Evolutionary conservation across 345 rosid species (phyloP).

Genomic region (Citrus glauca): DNA sequence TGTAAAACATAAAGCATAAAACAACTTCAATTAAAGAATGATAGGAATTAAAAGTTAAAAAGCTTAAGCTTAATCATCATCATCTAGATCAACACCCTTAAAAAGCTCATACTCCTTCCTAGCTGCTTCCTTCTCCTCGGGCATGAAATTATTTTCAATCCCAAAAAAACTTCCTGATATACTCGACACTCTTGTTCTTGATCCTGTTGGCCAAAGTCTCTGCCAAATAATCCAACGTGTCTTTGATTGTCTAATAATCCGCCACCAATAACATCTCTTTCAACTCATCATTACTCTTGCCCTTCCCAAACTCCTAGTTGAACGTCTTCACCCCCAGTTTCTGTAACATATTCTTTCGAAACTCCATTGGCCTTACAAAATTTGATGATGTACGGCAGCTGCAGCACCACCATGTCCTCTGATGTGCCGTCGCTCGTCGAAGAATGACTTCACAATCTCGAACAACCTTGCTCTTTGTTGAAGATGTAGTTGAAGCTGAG

Average conservation of each 20-base stretch:
- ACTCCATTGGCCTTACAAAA: slow-evolving; percentile 21
- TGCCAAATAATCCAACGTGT: slow-evolving; percentile 25
- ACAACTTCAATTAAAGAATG: too few relatives aligned
- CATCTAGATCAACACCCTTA: slow-evolving; percentile 22
- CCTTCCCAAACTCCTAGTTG: slow-evolving; percentile 6
- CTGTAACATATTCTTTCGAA: neutral
- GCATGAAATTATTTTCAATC: too few relatives aligned
- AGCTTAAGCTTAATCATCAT: neutral
- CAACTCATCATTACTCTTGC: neutral
- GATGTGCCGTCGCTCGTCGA: neutral
- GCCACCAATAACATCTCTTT: slow-evolving; percentile 30
- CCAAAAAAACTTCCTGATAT: too few relatives aligned
- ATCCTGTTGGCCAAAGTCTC: slow-evolving; percentile 18
- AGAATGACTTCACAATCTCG: neutral
- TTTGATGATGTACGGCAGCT: slow-evolving; percentile 12
- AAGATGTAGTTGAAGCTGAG: too few relatives aligned
- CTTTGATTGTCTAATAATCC: slow-evolving; percentile 26
- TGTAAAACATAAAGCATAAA: too few relatives aligned
- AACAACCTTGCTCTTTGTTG: slow-evolving; percentile 19
- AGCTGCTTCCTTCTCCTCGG: too few relatives aligned
- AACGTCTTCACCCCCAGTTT: neutral
- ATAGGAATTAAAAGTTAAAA: too few relatives aligned
- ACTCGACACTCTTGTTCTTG: neutral
- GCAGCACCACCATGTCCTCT: slow-evolving; percentile 4
- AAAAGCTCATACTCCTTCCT: slow-evolving; percentile 22